Evolutionary conservation across 176 grass and related monocot species (phyloP), one percentile per base, ranked within the genome.

Genomic region (Melocanna baccifera): DNA sequence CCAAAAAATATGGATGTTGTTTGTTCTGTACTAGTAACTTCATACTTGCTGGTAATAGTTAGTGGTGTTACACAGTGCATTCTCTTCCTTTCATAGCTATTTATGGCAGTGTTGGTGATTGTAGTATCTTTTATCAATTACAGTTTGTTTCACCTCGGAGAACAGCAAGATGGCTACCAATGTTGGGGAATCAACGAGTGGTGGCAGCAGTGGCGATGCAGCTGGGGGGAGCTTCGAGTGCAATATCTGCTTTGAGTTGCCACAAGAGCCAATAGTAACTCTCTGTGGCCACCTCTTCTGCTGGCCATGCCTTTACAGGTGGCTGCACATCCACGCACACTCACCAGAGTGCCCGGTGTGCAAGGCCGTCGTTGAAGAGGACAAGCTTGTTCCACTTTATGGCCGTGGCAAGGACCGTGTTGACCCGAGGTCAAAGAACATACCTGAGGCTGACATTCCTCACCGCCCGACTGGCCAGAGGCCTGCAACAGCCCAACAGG

Each of bases 281-380:
- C 89, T 98, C 22, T 98, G 96, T 12, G 92, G 96, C 5, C 96
- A 98, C 77, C 89, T 98, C 23, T 98, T 93, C 73, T 98, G 96
- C 72, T 98, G 96, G 92, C 93, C 96, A 25, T 98, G 96, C 69
- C 87, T 98, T 50, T 95, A 95, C 83, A 89, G 91, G n/a, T 98
- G 96, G 96, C 75, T 98, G 57, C 89, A 88, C 41, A 46, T 90
- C 40, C 89, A 98, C 13, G 69, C 93, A 23, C 87, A 89, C 57
- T 95, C 96, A 6, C 89, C 89, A 9, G 89, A 98, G 80, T 98
- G 96, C 89, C 96, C 96, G 0, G 96, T 98, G 37, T 98, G 96
- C 93, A 98, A 98, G 75, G 96, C 96, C 41, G 69, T 91, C 14
- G 85, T 98, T 23, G 92, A 98, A 73, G 93, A 98, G 77, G 92